Evolutionary conservation across 2,329 filamentous ascomycete species (phyloP), one percentile per base, ranked within the genome.

Genomic region (Colletotrichum sp.): DNA sequence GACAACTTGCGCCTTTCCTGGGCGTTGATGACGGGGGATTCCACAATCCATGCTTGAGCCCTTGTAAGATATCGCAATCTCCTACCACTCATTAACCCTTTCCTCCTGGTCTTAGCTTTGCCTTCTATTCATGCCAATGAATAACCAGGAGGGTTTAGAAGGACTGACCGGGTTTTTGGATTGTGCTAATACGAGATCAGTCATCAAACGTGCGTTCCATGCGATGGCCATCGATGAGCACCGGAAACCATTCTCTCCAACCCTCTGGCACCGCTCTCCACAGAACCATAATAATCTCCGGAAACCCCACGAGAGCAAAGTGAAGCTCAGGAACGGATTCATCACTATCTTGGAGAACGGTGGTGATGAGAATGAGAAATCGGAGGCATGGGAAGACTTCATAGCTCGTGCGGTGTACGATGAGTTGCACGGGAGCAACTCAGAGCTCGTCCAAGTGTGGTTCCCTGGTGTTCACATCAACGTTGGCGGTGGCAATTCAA

Each of bases 391-490:
- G 73, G 6, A 8, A 5, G 13, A 22, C 0, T 32, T 68, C n/a
- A 34, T 75, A 4, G 64, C 55, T 3, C 8, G 6, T 4, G 32
- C 66, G 5, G 34, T 72, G n/a, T 25, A 11, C 6, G 36, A 63
- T 0, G 19, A 66, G 19, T 15, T 72, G 8, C 3, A 48, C 1
- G 52, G n/a, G 1, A 25, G 11, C 8, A 13, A 30, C 3, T 55
- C 72, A 7, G 6, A 73, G 11, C 27, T 77, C 6, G 8, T 16
- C 2, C 73, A 77, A 27, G 70, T 75, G 1, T 77, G 75, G 75
- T 77, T 77, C 25, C 73, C 73, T 2, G 75, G 75, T 1, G 32
- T 39, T 5, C 73, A 77, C 19, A 32, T 65, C 27, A 76, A 76
- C 22, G 44, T 77, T 19, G 73, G 73, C 3, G 73, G 73, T 9